Evolutionary conservation across 2,329 filamentous ascomycete species (phyloP).

Genomic region (Teratosphaeria destructans): DNA sequence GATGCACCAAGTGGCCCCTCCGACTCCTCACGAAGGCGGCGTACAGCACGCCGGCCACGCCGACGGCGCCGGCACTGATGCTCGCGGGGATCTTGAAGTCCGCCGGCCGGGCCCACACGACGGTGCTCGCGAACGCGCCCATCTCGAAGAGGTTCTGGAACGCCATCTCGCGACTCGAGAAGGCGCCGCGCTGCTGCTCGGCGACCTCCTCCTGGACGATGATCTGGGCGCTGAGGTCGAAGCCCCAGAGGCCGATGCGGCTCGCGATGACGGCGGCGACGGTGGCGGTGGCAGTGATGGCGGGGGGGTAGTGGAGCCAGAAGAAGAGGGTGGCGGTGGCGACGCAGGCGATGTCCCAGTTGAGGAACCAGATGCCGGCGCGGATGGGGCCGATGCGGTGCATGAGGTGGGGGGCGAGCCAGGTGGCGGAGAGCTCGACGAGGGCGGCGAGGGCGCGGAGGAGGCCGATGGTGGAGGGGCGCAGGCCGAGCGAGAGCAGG

Average conservation of each 20-base stretch:
- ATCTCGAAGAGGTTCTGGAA: constrained; percentile 63
- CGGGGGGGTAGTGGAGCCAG: constrained; percentile 15
- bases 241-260: constrained; percentile 38
- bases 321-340: constrained; percentile 29
- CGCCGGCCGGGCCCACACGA: constrained; percentile 51
- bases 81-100: constrained; percentile 53
- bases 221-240: constrained; percentile 37
- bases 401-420: constrained; percentile 48
- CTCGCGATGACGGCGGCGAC: constrained; percentile 31
- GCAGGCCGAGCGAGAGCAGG: constrained; percentile 45
- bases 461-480: constrained; percentile 42
- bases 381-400: constrained; percentile 41
- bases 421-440: constrained; percentile 53
- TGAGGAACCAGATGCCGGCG: constrained; percentile 60
- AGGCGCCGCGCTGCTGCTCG: constrained; percentile 46
- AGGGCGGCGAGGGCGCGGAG: constrained; percentile 43
- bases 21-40: constrained; percentile 46
- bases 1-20: constrained; percentile 52
- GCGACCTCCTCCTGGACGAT: constrained; percentile 37
- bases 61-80: constrained; percentile 47
- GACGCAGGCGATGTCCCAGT: constrained; percentile 53
- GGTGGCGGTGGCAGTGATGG: constrained; percentile 17
- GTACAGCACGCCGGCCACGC: constrained; percentile 41
- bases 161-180: constrained; percentile 58
- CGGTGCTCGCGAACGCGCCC: constrained; percentile 54